These are phyloP conservation scores for Cyberlindnera mrakii DNA, from an alignment of 805 yeast species.

Conservation along the genomic window DNA sequence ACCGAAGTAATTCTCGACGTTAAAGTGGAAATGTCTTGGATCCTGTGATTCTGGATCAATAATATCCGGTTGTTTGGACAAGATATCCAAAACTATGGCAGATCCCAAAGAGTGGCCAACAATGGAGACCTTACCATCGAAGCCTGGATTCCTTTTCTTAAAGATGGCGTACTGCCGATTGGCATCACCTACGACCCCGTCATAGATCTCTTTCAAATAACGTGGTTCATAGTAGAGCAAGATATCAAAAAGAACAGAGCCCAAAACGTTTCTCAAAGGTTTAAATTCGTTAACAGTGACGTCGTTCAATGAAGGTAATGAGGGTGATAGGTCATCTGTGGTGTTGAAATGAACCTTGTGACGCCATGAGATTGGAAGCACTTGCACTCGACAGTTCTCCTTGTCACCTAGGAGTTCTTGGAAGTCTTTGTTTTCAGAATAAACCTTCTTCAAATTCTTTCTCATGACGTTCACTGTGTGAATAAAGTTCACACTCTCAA, in stretches of 20 bases:
- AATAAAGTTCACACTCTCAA: constrained; percentile 79
- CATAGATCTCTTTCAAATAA: constrained; percentile 56
- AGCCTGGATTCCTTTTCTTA: constrained; percentile 57
- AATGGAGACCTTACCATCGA: constrained; percentile 75
- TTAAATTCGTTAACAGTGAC: constrained; percentile 74
- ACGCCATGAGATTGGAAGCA: constrained; percentile 90
- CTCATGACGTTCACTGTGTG: constrained; percentile 68
- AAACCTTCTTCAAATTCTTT: constrained; percentile 49
- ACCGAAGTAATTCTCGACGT: constrained; percentile 69
- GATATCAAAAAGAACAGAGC: constrained; percentile 83
- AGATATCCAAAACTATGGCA: constrained; percentile 72
- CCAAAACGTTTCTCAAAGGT: constrained; percentile 70
- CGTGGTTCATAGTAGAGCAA: constrained; percentile 70
- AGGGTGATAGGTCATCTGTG: constrained; percentile 33
- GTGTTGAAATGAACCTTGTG: constrained; percentile 63
- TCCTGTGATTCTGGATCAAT: constrained; percentile 23
- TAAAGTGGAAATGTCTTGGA: constrained; percentile 50
- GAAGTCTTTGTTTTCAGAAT: constrained; percentile 30
- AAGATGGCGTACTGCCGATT: constrained; percentile 58
- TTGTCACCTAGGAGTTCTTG: constrained; percentile 28
- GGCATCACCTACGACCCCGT: constrained; percentile 55
- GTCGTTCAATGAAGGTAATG: constrained; percentile 60
- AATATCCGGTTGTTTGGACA: constrained; percentile 37
- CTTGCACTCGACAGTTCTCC: constrained; percentile 62
- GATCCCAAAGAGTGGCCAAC: constrained; percentile 93